These are phyloP conservation scores for Vitis riparia DNA, from an alignment of 164 flowering plant genomes.

Conservation along the genomic window DNA sequence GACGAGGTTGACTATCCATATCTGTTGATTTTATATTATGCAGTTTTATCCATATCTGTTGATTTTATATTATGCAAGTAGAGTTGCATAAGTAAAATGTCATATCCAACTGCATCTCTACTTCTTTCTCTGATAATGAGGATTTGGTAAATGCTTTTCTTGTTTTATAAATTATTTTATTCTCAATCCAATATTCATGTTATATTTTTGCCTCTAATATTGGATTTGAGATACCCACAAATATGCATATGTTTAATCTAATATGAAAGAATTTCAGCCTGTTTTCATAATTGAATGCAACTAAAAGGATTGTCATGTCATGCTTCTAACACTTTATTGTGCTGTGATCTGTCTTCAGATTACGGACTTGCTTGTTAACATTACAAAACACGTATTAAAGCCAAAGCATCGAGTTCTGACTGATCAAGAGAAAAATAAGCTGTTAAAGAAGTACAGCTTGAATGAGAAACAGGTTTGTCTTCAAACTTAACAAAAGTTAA, in stretches of 20 bases:
- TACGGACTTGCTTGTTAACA: slow-evolving; percentile 65
- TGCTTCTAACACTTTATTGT: background rate
- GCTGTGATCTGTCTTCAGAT: slow-evolving; percentile 37
- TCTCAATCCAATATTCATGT: no score
- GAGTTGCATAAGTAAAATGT: no score
- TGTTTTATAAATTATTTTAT: no score
- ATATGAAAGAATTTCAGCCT: background rate
- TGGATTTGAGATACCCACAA: background rate
- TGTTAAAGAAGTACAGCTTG: slow-evolving; percentile 60
- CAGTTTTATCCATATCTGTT: no score
- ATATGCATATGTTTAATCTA: background rate
- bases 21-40: no score
- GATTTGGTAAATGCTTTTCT: no score
- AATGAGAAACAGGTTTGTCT: slow-evolving; percentile 80
- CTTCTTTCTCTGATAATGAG: no score
- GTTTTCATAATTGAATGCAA: background rate
- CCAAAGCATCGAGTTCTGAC: slow-evolving; percentile 78
- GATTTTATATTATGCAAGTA: no score
- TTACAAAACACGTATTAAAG: slow-evolving; percentile 77
- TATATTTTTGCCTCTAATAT: no score
- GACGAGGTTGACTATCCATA: no score
- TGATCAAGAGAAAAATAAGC: slow-evolving; percentile 57
- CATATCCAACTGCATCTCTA: no score
- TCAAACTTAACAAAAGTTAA: background rate
- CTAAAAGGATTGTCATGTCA: background rate